Conservation (phyloP, 768 basidiomycete genomes). For the Termitomyces sp. region DNA sequence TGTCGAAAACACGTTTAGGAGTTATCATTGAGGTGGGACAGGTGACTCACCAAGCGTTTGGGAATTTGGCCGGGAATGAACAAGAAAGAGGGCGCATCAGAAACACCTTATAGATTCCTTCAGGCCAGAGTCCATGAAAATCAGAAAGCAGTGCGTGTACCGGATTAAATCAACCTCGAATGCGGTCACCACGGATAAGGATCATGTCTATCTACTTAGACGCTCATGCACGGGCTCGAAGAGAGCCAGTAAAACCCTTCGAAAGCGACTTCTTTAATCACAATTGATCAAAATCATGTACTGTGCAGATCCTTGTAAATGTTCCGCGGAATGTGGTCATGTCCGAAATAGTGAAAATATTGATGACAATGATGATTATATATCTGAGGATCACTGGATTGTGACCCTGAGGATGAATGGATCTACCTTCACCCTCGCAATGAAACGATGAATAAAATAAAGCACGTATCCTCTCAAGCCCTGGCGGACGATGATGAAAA, state of each 20-base stretch:
- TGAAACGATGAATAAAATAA: not conserved
- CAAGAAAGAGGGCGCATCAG: not conserved
- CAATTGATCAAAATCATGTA: not conserved
- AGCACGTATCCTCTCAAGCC: not conserved
- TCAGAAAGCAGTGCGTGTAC: not conserved
- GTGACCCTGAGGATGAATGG: not conserved
- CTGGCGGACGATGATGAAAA: not conserved
- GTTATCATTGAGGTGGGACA: not conserved
- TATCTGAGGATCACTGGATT: not conserved
- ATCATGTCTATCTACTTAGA: not conserved
- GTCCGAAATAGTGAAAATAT: not conserved
- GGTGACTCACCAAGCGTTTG: not conserved
- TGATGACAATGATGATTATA: not conserved
- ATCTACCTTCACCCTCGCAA: not conserved
- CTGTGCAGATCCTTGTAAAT: not conserved
- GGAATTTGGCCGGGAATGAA: not conserved
- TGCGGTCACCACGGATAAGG: not conserved
- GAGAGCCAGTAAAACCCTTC: not conserved
- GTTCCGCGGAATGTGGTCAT: not conserved
- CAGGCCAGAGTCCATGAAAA: not conserved
- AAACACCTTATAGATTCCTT: not conserved
- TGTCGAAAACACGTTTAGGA: not conserved
- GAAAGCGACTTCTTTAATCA: not conserved
- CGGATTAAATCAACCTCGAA: not conserved
- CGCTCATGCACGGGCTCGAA: not conserved